Percentiles rank a stretch among this genome's conserved stretches.
phyloP scores from a whole-genome alignment of 345 rosid species.

The Populus pruinosa region DNA sequence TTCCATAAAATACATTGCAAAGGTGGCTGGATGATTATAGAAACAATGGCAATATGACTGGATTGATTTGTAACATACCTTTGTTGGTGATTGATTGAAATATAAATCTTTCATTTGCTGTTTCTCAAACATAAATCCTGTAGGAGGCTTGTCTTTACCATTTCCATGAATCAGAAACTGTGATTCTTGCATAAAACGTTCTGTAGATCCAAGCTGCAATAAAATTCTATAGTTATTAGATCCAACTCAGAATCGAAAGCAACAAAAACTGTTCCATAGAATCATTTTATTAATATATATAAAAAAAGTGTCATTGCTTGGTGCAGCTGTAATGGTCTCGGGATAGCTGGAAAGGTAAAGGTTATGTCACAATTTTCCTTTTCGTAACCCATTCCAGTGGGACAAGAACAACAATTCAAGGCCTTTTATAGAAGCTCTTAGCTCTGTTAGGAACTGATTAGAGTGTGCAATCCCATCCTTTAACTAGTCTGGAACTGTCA shows the following conservation, averaged over 20 bases:
- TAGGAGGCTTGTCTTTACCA: slow-evolving; percentile 80
- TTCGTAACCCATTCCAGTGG: not conserved
- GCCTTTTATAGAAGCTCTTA: not conserved
- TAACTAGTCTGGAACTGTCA: not conserved
- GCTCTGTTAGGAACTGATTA: not conserved
- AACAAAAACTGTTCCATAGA: not conserved
- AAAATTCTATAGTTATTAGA: slow-evolving; percentile 5
- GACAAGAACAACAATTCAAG: not conserved
- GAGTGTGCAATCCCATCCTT: not conserved
- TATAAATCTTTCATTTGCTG: slow-evolving; percentile 84
- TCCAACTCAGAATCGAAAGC: slow-evolving; percentile 2
- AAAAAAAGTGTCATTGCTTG: not conserved
- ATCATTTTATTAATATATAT: not conserved
- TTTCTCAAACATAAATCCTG: slow-evolving; percentile 94
- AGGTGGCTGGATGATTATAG: not conserved
- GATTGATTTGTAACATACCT: slow-evolving; percentile 45
- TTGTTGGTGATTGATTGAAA: slow-evolving; percentile 84
- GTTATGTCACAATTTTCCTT: not conserved
- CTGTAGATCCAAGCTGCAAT: slow-evolving; percentile 94
- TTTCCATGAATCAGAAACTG: slow-evolving; percentile 79
- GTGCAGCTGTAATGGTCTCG: not conserved
- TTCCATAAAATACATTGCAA: not conserved
- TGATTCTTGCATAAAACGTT: slow-evolving; percentile 77
- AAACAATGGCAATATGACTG: not conserved
- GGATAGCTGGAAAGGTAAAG: not conserved